A percentile compares a stretch with the other conserved stretches of the same genome.
These are phyloP conservation scores for Perkinsela sp. DNA, from an alignment of 208 protist genomes.

Conservation along the genomic window DNA sequence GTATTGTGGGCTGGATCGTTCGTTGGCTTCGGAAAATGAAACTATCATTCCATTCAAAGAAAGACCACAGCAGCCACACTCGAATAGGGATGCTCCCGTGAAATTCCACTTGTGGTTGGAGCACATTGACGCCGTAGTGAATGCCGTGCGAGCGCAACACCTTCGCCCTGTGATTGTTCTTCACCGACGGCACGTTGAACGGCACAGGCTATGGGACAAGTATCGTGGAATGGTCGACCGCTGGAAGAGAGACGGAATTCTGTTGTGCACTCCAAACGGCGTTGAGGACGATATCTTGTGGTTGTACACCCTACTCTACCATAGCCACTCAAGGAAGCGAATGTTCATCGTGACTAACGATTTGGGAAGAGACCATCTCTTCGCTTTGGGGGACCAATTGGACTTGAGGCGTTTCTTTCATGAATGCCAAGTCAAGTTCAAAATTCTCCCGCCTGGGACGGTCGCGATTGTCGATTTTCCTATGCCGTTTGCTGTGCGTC, in stretches of 20 bases:
- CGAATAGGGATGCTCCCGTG: background rate
- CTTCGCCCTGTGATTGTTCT: background rate
- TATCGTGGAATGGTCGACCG: background rate
- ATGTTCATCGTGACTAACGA: background rate
- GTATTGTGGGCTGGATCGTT: background rate
- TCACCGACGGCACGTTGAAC: background rate
- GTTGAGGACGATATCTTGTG: background rate
- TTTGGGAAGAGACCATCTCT: background rate
- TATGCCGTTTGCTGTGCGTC: background rate
- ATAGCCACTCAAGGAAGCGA: background rate
- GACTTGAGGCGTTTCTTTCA: background rate
- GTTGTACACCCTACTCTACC: background rate
- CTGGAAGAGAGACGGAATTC: background rate
- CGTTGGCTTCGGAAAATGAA: background rate
- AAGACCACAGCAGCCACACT: background rate
- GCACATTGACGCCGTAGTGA: background rate
- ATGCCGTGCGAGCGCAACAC: background rate
- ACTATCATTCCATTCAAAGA: background rate
- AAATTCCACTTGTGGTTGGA: background rate
- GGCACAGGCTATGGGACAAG: background rate
- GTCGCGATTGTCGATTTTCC: background rate
- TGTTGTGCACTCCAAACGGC: background rate
- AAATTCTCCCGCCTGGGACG: background rate
- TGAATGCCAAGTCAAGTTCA: background rate
- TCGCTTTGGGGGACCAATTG: background rate